Evolutionary conservation across 108 stramenopile genomes (phyloP).

Genomic region (Skeletonema costatum): DNA sequence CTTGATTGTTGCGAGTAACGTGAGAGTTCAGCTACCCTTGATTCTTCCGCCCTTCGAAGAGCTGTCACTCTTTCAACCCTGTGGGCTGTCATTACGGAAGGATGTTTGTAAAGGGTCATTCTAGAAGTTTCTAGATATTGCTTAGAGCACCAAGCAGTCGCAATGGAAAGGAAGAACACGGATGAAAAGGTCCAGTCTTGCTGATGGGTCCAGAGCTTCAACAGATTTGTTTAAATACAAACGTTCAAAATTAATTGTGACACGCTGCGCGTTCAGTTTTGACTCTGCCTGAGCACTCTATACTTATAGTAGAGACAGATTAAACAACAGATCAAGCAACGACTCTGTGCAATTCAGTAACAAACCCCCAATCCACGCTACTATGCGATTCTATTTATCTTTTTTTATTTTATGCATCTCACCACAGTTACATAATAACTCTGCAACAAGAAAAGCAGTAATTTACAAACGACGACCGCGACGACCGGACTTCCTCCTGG

Average conservation of each 20-base stretch:
- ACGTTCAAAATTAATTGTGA: background rate
- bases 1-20: slow-evolving; percentile 46
- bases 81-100: slow-evolving; percentile 49
- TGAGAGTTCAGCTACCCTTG: slow-evolving; percentile 47
- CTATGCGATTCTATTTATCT: background rate
- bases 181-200: no score
- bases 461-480: slow-evolving; percentile 99
- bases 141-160: no score
- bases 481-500: slow-evolving; percentile 98
- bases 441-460: slow-evolving; percentile 6
- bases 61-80: slow-evolving; percentile 49
- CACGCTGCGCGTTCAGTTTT: background rate
- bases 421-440: background rate
- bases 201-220: no score
- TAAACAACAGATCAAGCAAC: no score
- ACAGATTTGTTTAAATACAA: no score
- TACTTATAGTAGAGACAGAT: no score
- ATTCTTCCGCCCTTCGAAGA: slow-evolving; percentile 42
- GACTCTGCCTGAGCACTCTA: no score
- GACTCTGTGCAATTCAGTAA: no score
- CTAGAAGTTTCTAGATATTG: no score
- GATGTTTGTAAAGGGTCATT: slow-evolving; percentile 21
- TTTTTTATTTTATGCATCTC: slow-evolving; percentile 1
- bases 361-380: background rate
- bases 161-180: no score